Percentiles rank a stretch among this genome's conserved stretches.
Evolutionary conservation across 768 basidiomycete species (phyloP).

Genomic region (Russula brevipes): DNA sequence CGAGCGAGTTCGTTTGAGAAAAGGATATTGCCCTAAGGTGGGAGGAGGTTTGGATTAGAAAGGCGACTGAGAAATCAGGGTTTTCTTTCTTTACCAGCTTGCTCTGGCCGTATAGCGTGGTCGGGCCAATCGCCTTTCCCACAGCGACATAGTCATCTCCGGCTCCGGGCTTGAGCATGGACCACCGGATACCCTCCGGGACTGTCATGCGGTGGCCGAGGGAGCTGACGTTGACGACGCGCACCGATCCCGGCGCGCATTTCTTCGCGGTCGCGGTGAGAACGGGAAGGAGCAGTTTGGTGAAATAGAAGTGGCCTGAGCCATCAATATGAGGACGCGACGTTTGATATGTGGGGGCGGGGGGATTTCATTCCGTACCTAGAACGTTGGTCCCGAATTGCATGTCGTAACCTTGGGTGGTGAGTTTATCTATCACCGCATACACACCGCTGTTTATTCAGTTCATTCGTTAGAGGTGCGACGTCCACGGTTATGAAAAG

Average conservation of each 20-base stretch:
- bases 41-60: too few relatives aligned
- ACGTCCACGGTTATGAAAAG: too few relatives aligned
- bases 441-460: neutral
- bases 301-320: slow-evolving; percentile 4
- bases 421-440: neutral
- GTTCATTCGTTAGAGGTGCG: too few relatives aligned
- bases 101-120: slow-evolving; percentile 1
- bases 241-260: neutral
- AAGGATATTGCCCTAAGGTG: neutral
- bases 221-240: slow-evolving; percentile 5
- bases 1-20: neutral
- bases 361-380: neutral
- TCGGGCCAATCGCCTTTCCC: neutral
- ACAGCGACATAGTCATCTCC: slow-evolving; percentile 1
- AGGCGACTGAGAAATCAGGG: too few relatives aligned
- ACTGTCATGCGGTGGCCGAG: neutral
- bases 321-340: neutral
- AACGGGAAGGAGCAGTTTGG: neutral
- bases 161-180: neutral
- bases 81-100: neutral
- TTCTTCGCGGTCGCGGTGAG: slow-evolving; percentile 1
- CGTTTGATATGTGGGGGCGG: neutral
- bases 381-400: slow-evolving; percentile 1
- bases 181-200: neutral
- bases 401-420: slow-evolving; percentile 7